Evolutionary conservation across 2,329 filamentous ascomycete species (phyloP).

Genomic region (Paracorniculantispora psalliotae): DNA sequence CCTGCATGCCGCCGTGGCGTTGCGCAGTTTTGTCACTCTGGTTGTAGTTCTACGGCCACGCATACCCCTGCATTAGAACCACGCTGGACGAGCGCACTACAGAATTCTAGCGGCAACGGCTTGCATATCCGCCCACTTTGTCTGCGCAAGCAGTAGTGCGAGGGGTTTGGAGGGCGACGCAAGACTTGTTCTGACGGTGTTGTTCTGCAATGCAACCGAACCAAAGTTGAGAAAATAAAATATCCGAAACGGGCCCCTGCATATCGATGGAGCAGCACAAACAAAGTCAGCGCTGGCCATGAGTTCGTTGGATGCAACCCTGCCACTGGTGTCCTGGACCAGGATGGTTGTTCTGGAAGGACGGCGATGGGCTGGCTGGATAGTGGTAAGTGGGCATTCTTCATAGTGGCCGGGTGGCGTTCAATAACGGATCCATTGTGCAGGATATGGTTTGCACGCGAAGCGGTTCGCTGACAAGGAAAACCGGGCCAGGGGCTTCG

Average conservation of each 20-base stretch:
- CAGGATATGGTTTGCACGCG: background rate
- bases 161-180: too few relatives aligned
- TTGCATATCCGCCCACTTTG: background rate
- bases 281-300: background rate
- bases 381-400: too few relatives aligned
- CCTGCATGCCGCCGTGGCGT: background rate
- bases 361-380: too few relatives aligned
- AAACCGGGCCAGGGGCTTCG: background rate
- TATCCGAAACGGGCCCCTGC: background rate
- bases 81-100: background rate
- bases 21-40: background rate
- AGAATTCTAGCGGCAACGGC: background rate
- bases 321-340: background rate
- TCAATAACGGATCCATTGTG: background rate
- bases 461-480: background rate
- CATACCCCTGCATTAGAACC: conserved; percentile 4
- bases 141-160: background rate
- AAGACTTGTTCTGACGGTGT: background rate
- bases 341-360: background rate
- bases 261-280: background rate
- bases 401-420: background rate
- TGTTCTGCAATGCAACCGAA: background rate
- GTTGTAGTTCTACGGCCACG: background rate
- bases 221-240: background rate
- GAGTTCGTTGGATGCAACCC: background rate